Evolutionary conservation across 306 rosid species (phyloP).

Genomic region (Corylus americana): DNA sequence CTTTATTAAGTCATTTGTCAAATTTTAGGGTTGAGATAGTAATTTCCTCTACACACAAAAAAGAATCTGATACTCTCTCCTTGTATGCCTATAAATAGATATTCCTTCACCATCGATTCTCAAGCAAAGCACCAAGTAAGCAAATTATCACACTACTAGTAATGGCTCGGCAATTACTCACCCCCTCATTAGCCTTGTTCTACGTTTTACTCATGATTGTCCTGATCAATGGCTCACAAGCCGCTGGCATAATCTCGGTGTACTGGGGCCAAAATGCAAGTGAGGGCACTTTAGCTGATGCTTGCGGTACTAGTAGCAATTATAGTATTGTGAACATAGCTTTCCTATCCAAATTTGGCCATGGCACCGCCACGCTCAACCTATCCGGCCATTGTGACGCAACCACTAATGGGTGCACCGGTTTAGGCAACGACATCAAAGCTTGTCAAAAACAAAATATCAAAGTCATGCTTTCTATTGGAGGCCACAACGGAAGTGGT

Average conservation of each 20-base stretch:
- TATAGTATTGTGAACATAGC: slow-evolving; percentile 14
- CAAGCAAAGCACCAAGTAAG: too few relatives aligned
- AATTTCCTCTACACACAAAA: too few relatives aligned
- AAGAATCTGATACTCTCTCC: too few relatives aligned
- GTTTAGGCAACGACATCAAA: slow-evolving; percentile 10
- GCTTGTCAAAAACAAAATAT: slow-evolving; percentile 7
- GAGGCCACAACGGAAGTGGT: slow-evolving; percentile 3
- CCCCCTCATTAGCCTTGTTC: too few relatives aligned
- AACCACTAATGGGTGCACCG: not conserved
- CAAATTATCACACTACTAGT: too few relatives aligned
- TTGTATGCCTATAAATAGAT: too few relatives aligned
- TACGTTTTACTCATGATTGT: too few relatives aligned
- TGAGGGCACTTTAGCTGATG: slow-evolving; percentile 12
- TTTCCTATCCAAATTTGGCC: slow-evolving; percentile 20
- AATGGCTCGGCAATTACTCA: too few relatives aligned
- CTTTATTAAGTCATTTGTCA: too few relatives aligned
- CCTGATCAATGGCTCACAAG: too few relatives aligned
- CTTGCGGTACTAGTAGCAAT: slow-evolving; percentile 7
- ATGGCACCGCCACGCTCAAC: not conserved
- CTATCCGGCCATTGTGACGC: slow-evolving; percentile 13
- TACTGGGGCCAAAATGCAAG: slow-evolving; percentile 20
- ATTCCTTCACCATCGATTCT: too few relatives aligned
- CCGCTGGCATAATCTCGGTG: not conserved
- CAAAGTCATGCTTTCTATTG: slow-evolving; percentile 13
- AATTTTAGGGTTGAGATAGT: too few relatives aligned